Base-by-base conservation (phyloP, 2,329 filamentous ascomycete genomes). In the Lachnum nothofagi region DNA sequence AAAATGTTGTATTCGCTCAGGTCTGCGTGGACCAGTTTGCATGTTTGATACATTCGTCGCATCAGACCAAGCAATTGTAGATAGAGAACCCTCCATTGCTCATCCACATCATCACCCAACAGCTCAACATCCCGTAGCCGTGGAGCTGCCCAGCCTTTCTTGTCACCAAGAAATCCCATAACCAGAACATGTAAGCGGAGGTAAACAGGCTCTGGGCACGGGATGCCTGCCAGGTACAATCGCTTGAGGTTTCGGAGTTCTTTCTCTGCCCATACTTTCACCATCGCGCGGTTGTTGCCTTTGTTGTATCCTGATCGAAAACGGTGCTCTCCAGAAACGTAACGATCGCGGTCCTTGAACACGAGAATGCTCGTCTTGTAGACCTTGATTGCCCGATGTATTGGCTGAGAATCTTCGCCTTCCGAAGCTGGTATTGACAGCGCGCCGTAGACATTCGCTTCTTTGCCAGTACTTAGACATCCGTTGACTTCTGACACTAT, bases 301-400 rank as follows among this genome's bases (percentile, higher is more conserved):
- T 96, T 97, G 71, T 91, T 93, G 66, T 91, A 93, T 42, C 91
- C 91, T 53, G 83, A 78, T 59, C 88, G 82, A 75, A 98, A 98
- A 20, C 93, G 79, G 70, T 91, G 90, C 70, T 98, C 93, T 57
- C 93, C 93, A 1, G 86, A 86, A 54, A 98, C 93, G 69, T 98
- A 98, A 63, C 90, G 86, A 70, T 96, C 91, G 50, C 93, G 81
- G 70, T 98, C 93, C 72, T 97, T 97, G 81, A 98, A 98, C 20
- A 94, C 90, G 25, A 98, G 74, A 56, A 98, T 98, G 46, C 88
- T 87, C 6, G 93, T 98, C 78, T 98, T 98, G 80, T 98, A 98
- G 43, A 98, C 88, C 72, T 98, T 98, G 75, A 97, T 90, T 10
- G 93, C 93, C 42, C 89, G 82, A 63, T 95, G 88, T 0, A 83